A percentile compares a stretch with the other conserved stretches of the same genome.
These are phyloP conservation scores for Didymella segeticola DNA, from an alignment of 2,329 filamentous ascomycete species.

Conservation along the genomic window DNA sequence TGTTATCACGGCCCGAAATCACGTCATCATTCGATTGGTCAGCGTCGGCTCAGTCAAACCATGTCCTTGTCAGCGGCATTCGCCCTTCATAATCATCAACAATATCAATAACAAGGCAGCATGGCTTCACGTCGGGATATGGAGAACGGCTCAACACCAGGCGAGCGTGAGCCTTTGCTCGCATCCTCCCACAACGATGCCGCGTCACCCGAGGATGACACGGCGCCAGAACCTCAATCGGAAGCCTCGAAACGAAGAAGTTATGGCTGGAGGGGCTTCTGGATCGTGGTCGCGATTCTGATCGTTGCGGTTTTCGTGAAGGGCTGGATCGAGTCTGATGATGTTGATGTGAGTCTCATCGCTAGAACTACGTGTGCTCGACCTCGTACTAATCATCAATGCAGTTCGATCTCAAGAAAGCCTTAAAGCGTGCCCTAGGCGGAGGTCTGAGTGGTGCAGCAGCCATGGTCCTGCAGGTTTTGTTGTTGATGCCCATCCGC, in stretches of 20 bases:
- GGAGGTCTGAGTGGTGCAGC: slow-evolving; percentile 40
- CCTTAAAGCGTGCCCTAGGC: slow-evolving; percentile 35
- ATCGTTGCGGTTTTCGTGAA: slow-evolving; percentile 32
- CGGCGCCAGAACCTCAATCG: slow-evolving; percentile 19
- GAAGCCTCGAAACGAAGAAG: slow-evolving; percentile 20
- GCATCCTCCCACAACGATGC: slow-evolving; percentile 10
- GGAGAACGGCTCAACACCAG: slow-evolving; percentile 6
- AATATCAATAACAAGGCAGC: background rate
- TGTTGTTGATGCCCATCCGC: slow-evolving; percentile 39
- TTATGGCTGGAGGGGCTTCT: slow-evolving; percentile 28
- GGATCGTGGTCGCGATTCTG: slow-evolving; percentile 19
- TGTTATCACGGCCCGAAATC: slow-evolving; percentile 12
- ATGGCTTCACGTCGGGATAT: slow-evolving; percentile 24
- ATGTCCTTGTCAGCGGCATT: background rate
- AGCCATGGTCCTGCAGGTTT: slow-evolving; percentile 39
- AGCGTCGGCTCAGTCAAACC: background rate
- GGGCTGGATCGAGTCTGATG: slow-evolving; percentile 37
- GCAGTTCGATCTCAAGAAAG: slow-evolving; percentile 37
- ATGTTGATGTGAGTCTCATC: slow-evolving; percentile 30
- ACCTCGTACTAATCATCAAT: background rate
- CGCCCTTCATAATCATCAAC: background rate
- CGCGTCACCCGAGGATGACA: slow-evolving; percentile 12
- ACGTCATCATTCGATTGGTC: slow-evolving; percentile 19
- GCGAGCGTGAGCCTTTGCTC: slow-evolving; percentile 36
- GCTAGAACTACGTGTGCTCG: background rate